These are phyloP conservation scores for Chalciporus sphaerocephalus DNA, from an alignment of 768 basidiomycete genomes.

Conservation along the genomic window DNA sequence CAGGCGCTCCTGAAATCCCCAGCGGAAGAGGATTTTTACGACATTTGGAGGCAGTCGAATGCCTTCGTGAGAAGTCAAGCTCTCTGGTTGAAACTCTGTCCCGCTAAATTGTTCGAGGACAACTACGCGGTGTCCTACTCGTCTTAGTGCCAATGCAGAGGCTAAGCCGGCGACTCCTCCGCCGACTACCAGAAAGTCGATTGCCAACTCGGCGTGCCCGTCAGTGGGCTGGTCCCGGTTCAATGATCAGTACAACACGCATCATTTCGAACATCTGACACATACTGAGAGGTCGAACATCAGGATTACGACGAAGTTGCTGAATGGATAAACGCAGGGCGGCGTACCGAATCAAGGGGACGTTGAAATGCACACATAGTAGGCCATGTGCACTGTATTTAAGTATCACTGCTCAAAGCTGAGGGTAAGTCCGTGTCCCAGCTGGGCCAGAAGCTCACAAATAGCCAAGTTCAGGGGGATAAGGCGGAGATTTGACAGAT, in stretches of 20 bases:
- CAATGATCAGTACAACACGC: background rate
- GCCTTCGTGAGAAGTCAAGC: conserved; percentile 35
- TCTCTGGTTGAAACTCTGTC: conserved; percentile 21
- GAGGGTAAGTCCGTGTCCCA: too few species aligned
- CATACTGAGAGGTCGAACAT: conserved; percentile 18
- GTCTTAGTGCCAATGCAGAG: conserved; percentile 49
- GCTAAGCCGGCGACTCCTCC: conserved; percentile 55
- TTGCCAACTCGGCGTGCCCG: conserved; percentile 13
- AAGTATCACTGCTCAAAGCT: too few species aligned
- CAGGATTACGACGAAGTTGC: background rate
- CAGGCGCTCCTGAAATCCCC: conserved; percentile 49
- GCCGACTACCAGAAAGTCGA: conserved; percentile 46
- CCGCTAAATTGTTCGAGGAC: conserved; percentile 50
- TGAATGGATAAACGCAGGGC: background rate
- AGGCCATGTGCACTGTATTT: too few species aligned
- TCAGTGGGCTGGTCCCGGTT: conserved; percentile 12
- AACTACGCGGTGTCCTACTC: conserved; percentile 56
- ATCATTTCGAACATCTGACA: background rate
- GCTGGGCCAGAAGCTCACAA: too few species aligned
- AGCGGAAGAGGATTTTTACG: conserved; percentile 50
- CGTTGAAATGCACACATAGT: background rate
- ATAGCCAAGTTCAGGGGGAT: too few species aligned
- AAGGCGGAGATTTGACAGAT: too few species aligned
- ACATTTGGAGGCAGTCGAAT: conserved; percentile 55
- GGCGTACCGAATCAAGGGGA: background rate